Percentiles rank a stretch among this genome's conserved stretches.
phyloP scores from a whole-genome alignment of 192 early-diverging fungal species.

The Coemansia sp. region DNA sequence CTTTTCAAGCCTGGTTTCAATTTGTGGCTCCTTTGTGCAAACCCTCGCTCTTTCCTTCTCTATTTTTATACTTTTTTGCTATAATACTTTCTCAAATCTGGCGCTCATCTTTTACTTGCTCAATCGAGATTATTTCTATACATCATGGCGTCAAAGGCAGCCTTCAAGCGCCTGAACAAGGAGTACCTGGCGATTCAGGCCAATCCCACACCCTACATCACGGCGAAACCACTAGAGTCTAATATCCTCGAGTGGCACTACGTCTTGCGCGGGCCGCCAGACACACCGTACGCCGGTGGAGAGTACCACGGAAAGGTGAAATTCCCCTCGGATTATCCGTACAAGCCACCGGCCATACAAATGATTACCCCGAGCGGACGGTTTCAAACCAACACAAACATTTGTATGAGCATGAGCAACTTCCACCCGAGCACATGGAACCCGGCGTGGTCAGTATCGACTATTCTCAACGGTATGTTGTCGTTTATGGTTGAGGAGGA shows the following conservation, averaged over 20 bases:
- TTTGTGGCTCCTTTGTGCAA: neutral
- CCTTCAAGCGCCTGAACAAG: conserved; percentile 75
- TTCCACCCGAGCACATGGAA: conserved; percentile 95
- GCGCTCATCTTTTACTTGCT: neutral
- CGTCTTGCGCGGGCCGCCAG: conserved; percentile 93
- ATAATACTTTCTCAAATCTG: neutral
- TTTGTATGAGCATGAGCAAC: conserved; percentile 97
- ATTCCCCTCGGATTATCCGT: conserved; percentile 96
- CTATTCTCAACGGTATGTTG: conserved; percentile 92
- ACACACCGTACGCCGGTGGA: conserved; percentile 89
- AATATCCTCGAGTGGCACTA: conserved; percentile 99
- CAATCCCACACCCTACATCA: conserved; percentile 87
- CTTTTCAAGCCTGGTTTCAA: neutral
- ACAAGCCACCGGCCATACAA: conserved; percentile 83
- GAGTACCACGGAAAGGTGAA: conserved; percentile 91
- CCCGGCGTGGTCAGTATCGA: conserved; percentile 95
- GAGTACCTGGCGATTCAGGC: conserved; percentile 76
- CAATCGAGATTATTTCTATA: conserved; percentile 5
- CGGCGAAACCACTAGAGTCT: conserved; percentile 86
- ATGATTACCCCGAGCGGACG: conserved; percentile 86
- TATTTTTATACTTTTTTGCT: conserved; percentile 5
- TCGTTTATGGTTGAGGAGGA: conserved; percentile 98
- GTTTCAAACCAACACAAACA: conserved; percentile 87
- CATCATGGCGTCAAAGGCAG: conserved; percentile 79
- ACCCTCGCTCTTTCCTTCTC: conserved; percentile 7